Evolutionary conservation across 305 asterid genomes (phyloP).

Genomic region (Withania somnifera): DNA sequence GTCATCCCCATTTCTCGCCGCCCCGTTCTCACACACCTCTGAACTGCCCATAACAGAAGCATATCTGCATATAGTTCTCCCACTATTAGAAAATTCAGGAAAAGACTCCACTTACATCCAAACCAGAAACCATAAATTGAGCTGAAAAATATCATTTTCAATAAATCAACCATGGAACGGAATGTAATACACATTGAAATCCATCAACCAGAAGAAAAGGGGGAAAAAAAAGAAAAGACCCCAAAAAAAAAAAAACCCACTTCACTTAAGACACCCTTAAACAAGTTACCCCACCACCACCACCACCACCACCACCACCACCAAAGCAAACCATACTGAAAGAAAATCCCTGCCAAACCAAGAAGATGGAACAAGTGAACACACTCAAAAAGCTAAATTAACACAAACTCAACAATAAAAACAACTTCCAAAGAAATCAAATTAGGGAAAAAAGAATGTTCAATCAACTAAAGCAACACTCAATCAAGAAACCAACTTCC

Average conservation of each 20-base stretch:
- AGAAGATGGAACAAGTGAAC: neutral
- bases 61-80: neutral
- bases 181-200: neutral
- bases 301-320: no score
- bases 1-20: constrained; percentile 3
- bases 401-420: neutral
- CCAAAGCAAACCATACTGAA: neutral
- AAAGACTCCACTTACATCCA: neutral
- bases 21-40: constrained; percentile 24
- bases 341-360: neutral
- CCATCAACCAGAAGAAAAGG: neutral
- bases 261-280: neutral
- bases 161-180: neutral
- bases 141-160: neutral
- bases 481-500: neutral
- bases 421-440: neutral
- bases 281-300: neutral
- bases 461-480: no score
- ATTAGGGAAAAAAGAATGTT: no score
- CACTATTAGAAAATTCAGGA: neutral
- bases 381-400: neutral
- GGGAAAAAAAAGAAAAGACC: neutral
- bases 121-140: neutral
- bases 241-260: neutral
- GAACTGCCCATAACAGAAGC: constrained; percentile 36